Base-by-base conservation (phyloP, 768 basidiomycete species). In the Royoungia palumana region DNA sequence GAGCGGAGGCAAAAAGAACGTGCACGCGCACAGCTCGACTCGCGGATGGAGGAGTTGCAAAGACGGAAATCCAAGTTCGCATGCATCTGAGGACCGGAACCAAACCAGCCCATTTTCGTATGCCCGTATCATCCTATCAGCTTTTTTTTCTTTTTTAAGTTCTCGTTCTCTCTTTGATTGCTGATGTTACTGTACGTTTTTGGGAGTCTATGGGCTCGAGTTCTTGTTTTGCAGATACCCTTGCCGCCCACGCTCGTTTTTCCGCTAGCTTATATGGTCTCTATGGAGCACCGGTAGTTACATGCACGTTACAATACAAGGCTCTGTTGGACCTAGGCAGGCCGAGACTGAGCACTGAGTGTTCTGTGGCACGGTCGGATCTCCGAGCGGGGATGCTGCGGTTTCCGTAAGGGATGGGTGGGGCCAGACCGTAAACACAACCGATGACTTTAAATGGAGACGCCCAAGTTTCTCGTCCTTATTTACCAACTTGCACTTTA, bases 51-150 rank as follows among this genome's bases (percentile, higher is more conserved):
- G 47, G 93, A 94, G 61, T 72, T 92, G 35, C 73, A 78, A 53
- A 80, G 79, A 72, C 85, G 89, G 51, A 94, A 92, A 74, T 92
- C 89, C 54, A 95, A 94, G 72, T 95, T 92, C 69, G 87, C 85
- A 45, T 93, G 90, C 70, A 78, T 93, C 68, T 93, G 75, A 78
- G 53, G 63, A 49, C 44, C 49, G 51, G 52, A 45, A 39, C 49
- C 28, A 37, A 21, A 39, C 25, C 6, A 11, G 45, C 34, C 28
- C 40, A 49, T 25, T 39, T 35, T 46, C 32, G 9, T 43, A 50
- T 56, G 41, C 46, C 40, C 35, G 30, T 32, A 7, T 32, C 14
- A 4, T 32, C 7, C 16, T 30, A 13, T 13, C 30, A 4, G 12
- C 13, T 14, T 16, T 37, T 38, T 56, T 6, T 41, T 20, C 53